Percentiles rank a stretch among this genome's conserved stretches.
phyloP scores from a whole-genome alignment of 2,329 filamentous ascomycete species.

The Hymenoscyphus fructigenus region DNA sequence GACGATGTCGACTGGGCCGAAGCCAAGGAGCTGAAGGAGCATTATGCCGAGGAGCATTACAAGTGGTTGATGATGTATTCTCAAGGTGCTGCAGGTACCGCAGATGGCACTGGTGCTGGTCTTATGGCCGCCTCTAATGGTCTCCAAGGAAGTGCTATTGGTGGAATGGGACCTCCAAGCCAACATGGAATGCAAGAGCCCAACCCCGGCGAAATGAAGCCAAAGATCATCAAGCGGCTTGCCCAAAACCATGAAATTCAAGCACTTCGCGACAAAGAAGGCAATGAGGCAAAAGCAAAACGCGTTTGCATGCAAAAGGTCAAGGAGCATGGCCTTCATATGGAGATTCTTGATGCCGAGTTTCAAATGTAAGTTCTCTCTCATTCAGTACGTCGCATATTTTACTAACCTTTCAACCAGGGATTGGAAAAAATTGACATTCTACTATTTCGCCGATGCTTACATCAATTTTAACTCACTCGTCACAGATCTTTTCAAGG shows the following conservation, averaged over 20 bases:
- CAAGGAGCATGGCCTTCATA: conserved; percentile 87
- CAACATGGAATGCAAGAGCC: conserved; percentile 73
- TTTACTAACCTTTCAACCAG: conserved; percentile 45
- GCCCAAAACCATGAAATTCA: conserved; percentile 90
- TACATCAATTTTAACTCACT: conserved; percentile 99
- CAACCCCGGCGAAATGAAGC: conserved; percentile 75
- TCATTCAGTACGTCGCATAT: neutral
- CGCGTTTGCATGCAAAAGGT: conserved; percentile 96
- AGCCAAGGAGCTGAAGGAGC: conserved; percentile 85
- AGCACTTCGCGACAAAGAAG: conserved; percentile 89
- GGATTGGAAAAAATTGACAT: conserved; percentile 98
- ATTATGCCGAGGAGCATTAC: conserved; percentile 89
- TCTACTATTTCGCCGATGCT: conserved; percentile 96
- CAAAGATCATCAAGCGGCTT: conserved; percentile 94
- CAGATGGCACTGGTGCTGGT: conserved; percentile 60
- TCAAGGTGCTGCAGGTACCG: conserved; percentile 65
- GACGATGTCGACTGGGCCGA: conserved; percentile 85
- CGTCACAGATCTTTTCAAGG: conserved; percentile 96
- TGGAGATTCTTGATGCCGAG: conserved; percentile 98
- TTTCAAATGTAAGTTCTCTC: conserved; percentile 82
- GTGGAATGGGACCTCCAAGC: conserved; percentile 73
- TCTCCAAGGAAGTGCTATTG: conserved; percentile 68
- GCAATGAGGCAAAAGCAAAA: conserved; percentile 96
- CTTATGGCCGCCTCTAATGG: conserved; percentile 57
- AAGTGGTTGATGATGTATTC: conserved; percentile 99